These are phyloP conservation scores for Lolium multiflorum DNA, from an alignment of 176 grass and related monocot species.

Conservation along the genomic window DNA sequence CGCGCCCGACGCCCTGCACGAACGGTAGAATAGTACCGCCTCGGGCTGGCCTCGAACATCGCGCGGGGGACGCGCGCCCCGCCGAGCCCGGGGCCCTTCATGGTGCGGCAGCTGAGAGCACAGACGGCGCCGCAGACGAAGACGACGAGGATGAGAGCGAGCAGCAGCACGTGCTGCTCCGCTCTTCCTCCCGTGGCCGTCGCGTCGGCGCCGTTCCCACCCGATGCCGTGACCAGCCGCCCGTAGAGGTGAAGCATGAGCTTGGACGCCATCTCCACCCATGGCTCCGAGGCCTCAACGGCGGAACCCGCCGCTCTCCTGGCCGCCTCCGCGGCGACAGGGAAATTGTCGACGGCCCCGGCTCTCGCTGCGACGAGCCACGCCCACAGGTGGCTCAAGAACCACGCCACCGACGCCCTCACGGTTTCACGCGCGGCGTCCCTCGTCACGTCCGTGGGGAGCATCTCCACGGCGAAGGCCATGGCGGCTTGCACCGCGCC, in stretches of 20 bases:
- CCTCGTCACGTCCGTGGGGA: slow-evolving; percentile 15
- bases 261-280: slow-evolving; percentile 26
- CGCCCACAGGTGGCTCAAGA: slow-evolving; percentile 23
- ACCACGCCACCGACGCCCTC: not conserved
- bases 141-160: not conserved
- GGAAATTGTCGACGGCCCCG: slow-evolving; percentile 4
- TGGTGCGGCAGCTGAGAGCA: slow-evolving; percentile 44
- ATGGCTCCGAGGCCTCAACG: not conserved
- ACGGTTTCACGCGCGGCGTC: not conserved
- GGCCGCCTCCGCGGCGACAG: not conserved
- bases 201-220: not conserved
- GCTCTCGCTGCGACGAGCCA: slow-evolving; percentile 21
- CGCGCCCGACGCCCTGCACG: not conserved
- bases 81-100: slow-evolving; percentile 46
- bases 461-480: not conserved
- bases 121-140: slow-evolving; percentile 45
- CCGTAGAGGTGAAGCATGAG: not conserved
- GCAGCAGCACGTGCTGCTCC: not conserved
- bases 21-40: slow-evolving; percentile 9
- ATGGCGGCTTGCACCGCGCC: not conserved
- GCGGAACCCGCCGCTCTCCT: not conserved
- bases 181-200: not conserved
- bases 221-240: not conserved
- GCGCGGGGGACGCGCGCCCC: slow-evolving; percentile 36
- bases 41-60: slow-evolving; percentile 35